A percentile compares a stretch with the other conserved stretches of the same genome.
Evolutionary conservation across 208 protist species (phyloP).

Genomic region (Crithidia acanthocephali): DNA sequence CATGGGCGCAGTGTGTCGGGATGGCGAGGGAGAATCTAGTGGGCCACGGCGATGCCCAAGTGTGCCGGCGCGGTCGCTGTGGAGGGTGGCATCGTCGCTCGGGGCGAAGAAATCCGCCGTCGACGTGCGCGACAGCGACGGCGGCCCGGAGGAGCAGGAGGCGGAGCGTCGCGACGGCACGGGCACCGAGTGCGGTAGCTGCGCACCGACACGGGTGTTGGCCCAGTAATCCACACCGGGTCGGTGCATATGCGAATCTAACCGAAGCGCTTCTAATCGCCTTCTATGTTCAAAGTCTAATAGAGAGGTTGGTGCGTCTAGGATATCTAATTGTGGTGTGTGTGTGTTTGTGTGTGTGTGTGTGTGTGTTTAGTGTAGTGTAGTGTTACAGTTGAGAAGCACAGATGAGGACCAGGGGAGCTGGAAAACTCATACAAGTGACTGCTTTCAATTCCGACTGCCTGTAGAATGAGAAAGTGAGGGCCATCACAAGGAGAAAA

Average conservation of each 20-base stretch:
- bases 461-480: too few species aligned
- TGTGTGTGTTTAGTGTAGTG: too few species aligned
- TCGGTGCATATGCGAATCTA: constrained; percentile 12
- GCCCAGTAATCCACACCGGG: constrained; percentile 31
- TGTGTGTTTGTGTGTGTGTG: too few species aligned
- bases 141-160: constrained; percentile 3
- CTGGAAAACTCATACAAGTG: too few species aligned
- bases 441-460: too few species aligned
- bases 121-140: constrained; percentile 12
- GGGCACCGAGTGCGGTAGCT: not conserved
- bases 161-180: not conserved
- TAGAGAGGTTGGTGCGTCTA: too few species aligned
- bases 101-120: not conserved
- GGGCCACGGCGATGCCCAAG: not conserved
- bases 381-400: too few species aligned
- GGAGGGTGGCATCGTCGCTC: not conserved
- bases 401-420: too few species aligned
- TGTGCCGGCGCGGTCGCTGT: not conserved
- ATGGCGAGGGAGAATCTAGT: not conserved
- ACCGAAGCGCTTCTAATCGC: not conserved
- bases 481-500: too few species aligned
- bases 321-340: too few species aligned
- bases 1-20: not conserved
- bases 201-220: not conserved
- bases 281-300: too few species aligned